phyloP scores from a whole-genome alignment of 805 yeast genomes.

The Saturnispora serradocipensis region DNA sequence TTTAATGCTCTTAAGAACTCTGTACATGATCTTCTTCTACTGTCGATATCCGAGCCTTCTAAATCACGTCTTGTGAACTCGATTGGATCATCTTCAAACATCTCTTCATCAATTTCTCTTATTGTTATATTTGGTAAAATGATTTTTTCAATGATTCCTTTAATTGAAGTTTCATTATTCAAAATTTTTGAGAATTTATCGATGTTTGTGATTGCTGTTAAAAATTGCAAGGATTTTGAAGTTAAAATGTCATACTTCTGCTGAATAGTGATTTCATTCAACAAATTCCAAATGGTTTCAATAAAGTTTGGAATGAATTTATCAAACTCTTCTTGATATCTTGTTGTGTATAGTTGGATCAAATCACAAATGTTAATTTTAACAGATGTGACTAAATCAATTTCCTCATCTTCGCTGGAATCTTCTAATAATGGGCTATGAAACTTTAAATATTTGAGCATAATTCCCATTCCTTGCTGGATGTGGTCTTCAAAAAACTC shows the following conservation, averaged over 20 bases:
- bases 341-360: slow-evolving; percentile 73
- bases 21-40: slow-evolving; percentile 87
- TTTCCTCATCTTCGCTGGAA: slow-evolving; percentile 55
- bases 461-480: slow-evolving; percentile 62
- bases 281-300: slow-evolving; percentile 70
- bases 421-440: slow-evolving; percentile 45
- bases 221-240: slow-evolving; percentile 67
- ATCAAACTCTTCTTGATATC: slow-evolving; percentile 90
- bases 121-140: slow-evolving; percentile 82
- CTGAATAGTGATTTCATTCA: slow-evolving; percentile 56
- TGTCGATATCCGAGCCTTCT: slow-evolving; percentile 90
- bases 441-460: slow-evolving; percentile 72
- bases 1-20: slow-evolving; percentile 84
- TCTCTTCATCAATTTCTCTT: slow-evolving; percentile 82
- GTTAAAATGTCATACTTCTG: slow-evolving; percentile 79
- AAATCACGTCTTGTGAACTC: slow-evolving; percentile 86
- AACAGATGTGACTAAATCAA: slow-evolving; percentile 59
- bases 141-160: slow-evolving; percentile 72
- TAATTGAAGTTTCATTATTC: slow-evolving; percentile 49
- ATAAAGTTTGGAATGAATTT: slow-evolving; percentile 68
- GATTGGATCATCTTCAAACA: slow-evolving; percentile 95
- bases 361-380: slow-evolving; percentile 81
- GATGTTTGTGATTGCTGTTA: slow-evolving; percentile 71
- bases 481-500: slow-evolving; percentile 94
- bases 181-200: slow-evolving; percentile 61